Evolutionary conservation across 2,329 filamentous ascomycete species (phyloP).

Genomic region (Xylariaceae sp.): DNA sequence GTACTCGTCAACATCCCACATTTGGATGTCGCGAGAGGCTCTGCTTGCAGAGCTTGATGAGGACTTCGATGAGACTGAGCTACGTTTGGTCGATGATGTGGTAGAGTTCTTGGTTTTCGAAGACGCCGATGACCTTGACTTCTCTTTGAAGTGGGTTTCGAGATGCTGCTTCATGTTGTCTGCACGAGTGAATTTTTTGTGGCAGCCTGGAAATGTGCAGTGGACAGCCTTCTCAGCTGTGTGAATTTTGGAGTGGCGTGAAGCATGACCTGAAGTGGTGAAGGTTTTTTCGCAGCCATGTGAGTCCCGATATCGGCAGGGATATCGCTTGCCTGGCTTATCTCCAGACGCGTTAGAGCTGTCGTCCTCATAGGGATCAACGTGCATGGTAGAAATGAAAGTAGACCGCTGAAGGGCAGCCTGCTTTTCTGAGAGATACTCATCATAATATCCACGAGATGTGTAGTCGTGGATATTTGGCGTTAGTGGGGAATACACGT

Average conservation of each 20-base stretch:
- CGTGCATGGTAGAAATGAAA: conserved; percentile 42
- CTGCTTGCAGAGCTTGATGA: conserved; percentile 29
- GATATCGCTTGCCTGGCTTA: conserved; percentile 62
- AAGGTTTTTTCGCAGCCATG: conserved; percentile 75
- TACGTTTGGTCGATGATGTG: conserved; percentile 14
- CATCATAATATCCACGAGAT: conserved; percentile 35
- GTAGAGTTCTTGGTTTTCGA: conserved; percentile 31
- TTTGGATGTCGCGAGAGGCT: conserved; percentile 30
- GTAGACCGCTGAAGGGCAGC: conserved; percentile 38
- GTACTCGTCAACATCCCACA: conserved; percentile 43
- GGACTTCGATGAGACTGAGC: conserved; percentile 26
- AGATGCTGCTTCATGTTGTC: conserved; percentile 89
- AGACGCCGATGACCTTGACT: conserved; percentile 42
- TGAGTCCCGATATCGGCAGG: conserved; percentile 67
- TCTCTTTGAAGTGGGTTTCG: conserved; percentile 68
- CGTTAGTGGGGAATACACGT: conserved; percentile 53
- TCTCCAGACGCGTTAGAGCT: conserved; percentile 42
- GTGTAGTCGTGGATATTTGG: conserved; percentile 46
- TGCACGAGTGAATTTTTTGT: conserved; percentile 75
- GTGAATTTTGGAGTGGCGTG: conserved; percentile 79
- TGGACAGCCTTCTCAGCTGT: conserved; percentile 74
- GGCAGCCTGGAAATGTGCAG: conserved; percentile 64
- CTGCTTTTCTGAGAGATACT: conserved; percentile 30
- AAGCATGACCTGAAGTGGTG: conserved; percentile 81
- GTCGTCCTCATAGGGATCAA: conserved; percentile 51